Conservation (phyloP, 1,139 yeast species). For the Suhomyces bolitotheri region DNA sequence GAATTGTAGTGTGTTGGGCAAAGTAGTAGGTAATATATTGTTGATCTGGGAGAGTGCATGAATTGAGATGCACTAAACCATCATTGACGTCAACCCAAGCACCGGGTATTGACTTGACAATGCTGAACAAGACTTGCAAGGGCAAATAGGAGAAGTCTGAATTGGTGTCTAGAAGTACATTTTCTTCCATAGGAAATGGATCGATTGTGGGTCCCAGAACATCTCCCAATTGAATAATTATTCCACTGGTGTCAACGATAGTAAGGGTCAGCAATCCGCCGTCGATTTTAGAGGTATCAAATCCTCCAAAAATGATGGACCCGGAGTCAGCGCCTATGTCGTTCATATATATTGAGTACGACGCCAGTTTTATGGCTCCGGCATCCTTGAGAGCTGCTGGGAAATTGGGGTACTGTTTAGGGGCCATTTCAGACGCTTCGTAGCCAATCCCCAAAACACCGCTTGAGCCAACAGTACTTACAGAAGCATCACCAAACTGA, state of each 20-base stretch:
- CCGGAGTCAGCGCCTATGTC: conserved; percentile 43
- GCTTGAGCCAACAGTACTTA: conserved; percentile 15
- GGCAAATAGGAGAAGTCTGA: conserved; percentile 63
- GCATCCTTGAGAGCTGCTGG: conserved; percentile 14
- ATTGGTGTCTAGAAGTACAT: conserved; percentile 62
- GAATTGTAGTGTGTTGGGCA: too few relatives aligned
- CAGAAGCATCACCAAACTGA: conserved; percentile 24
- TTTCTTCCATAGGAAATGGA: neutral
- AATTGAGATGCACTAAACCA: conserved; percentile 1
- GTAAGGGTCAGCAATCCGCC: conserved; percentile 17
- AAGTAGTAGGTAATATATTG: conserved; percentile 6
- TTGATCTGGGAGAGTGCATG: conserved; percentile 5
- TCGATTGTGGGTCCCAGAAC: conserved; percentile 7
- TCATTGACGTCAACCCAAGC: neutral
- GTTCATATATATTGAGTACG: conserved; percentile 40
- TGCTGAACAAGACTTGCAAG: conserved; percentile 29
- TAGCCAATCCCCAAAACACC: conserved; percentile 27
- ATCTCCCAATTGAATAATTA: conserved; percentile 12
- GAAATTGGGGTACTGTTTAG: conserved; percentile 16
- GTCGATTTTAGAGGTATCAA: conserved; percentile 52
- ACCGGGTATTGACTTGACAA: conserved; percentile 30
- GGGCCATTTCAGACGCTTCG: conserved; percentile 13
- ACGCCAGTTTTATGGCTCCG: conserved; percentile 10
- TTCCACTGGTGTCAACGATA: conserved; percentile 5
- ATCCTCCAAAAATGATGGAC: conserved; percentile 57